These are phyloP conservation scores for Astrothelium macrocarpum DNA, from an alignment of 495 filamentous ascomycete species.

Conservation along the genomic window DNA sequence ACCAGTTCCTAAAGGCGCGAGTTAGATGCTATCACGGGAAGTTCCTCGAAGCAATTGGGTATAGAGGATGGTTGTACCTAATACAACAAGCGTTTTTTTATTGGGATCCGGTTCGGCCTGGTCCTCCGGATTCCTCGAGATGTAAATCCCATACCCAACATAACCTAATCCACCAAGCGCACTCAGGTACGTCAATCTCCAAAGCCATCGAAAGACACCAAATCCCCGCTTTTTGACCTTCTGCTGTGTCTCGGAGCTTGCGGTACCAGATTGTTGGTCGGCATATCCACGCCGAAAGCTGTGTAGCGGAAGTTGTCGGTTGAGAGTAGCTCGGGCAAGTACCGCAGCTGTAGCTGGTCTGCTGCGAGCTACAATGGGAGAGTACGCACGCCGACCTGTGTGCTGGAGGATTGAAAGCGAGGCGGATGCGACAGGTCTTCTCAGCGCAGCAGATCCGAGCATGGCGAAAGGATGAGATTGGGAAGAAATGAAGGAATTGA, in stretches of 20 bases:
- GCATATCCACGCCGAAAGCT: slow-evolving; percentile 18
- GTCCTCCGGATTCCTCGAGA: slow-evolving; percentile 67
- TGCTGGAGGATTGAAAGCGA: not conserved
- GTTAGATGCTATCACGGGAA: slow-evolving; percentile 15
- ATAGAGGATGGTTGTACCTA: slow-evolving; percentile 49
- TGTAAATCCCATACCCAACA: slow-evolving; percentile 71
- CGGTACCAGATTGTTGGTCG: slow-evolving; percentile 7
- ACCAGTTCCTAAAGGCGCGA: slow-evolving; percentile 58
- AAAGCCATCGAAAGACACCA: slow-evolving; percentile 53
- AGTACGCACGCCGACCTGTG: not conserved
- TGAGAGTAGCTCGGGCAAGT: not conserved
- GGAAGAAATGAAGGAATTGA: not conserved
- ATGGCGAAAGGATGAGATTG: not conserved
- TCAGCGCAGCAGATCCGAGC: not conserved
- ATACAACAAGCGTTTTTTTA: slow-evolving; percentile 96
- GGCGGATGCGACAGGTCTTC: not conserved
- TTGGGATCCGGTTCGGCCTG: slow-evolving; percentile 69
- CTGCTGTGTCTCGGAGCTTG: slow-evolving; percentile 15
- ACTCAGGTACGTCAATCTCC: slow-evolving; percentile 66
- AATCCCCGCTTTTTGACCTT: slow-evolving; percentile 30
- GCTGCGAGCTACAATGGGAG: slow-evolving; percentile 2
- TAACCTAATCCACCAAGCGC: slow-evolving; percentile 56
- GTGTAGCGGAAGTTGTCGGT: slow-evolving; percentile 8
- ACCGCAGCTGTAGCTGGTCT: not conserved
- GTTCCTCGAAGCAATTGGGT: not conserved